A percentile compares a stretch with the other conserved stretches of the same genome.
Evolutionary conservation across 1,284 basidiomycete species (phyloP).

Genomic region (Cutaneotrichosporon arboriforme): DNA sequence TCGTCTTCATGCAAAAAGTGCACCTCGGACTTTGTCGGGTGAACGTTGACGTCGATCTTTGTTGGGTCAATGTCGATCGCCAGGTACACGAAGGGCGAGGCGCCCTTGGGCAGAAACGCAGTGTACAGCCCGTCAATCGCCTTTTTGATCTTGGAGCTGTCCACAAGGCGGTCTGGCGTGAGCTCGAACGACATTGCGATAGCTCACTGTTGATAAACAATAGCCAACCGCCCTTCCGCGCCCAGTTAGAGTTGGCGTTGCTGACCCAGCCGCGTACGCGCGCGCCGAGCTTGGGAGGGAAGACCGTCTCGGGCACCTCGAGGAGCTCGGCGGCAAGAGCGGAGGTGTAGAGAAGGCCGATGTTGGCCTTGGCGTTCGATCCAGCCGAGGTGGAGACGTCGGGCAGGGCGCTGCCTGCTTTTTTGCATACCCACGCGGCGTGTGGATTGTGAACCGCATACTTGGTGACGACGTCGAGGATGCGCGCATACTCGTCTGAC

Average conservation of each 20-base stretch:
- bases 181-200: neutral
- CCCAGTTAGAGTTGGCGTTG: conserved; percentile 81
- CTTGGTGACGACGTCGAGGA: conserved; percentile 87
- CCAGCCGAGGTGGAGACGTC: conserved; percentile 77
- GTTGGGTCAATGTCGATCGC: conserved; percentile 79
- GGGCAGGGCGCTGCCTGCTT: conserved; percentile 65
- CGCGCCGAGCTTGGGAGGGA: conserved; percentile 50
- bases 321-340: conserved; percentile 76
- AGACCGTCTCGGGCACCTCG: conserved; percentile 50
- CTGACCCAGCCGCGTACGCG: conserved; percentile 70
- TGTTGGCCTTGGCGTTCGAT: conserved; percentile 65
- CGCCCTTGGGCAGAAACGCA: conserved; percentile 82
- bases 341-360: conserved; percentile 75
- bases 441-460: conserved; percentile 90
- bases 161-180: conserved; percentile 78
- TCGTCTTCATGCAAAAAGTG: conserved; percentile 90
- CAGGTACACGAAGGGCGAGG: conserved; percentile 85
- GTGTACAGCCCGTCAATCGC: conserved; percentile 83
- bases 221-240: conserved; percentile 67
- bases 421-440: conserved; percentile 85
- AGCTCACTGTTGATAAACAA: conserved; percentile 94
- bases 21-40: conserved; percentile 95
- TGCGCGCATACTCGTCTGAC: conserved; percentile 87
- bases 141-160: conserved; percentile 78
- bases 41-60: conserved; percentile 94